Base-by-base conservation (phyloP, 176 grass and related monocot genomes). In the Alopecurus myosuroides region DNA sequence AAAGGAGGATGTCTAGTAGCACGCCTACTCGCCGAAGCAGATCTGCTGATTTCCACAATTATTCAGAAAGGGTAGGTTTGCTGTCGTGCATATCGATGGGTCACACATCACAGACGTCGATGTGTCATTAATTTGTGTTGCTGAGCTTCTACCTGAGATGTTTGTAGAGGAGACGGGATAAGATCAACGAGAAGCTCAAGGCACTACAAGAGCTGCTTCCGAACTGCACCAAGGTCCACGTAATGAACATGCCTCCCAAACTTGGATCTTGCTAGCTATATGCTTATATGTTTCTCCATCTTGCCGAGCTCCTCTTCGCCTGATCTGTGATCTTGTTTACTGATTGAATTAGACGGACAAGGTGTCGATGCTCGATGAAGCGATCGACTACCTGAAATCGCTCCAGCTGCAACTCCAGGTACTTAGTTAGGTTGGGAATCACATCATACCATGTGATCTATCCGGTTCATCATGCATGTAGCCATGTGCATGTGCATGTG, bases 331-430 rank as follows among this genome's bases (percentile, higher is more conserved):
- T 57, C 7, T 55, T 17, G 1, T 50, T 50, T 30, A 31, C 36
- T 79, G 35, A 56, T 90, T 82, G 34, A 58, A 79, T 83, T 74
- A 95, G 93, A 92, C 93, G 30, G 93, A 95, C 82, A 95, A 95
- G 77, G 88, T 91, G 39, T 95, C 93, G 1, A 95, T 95, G 93
- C 86, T 95, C 20, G 93, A 95, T 45, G 93, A 95, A 58, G 90
- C 90, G 6, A 95, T 95, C 36, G 90, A 95, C 50, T 95, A 95
- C 68, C 66, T 95, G 30, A 95, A 95, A 78, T 90, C 90, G 28
- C 93, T 95, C 20, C 90, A 95, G 37, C 76, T 95, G 23, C 93
- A 95, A 40, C 90, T 95, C 70, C 93, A 95, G 90, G 93, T 92
- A 90, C n/a, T 58, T 48, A 0, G 18, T 4, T 28, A 50, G 19